These are phyloP conservation scores for Ceratocystiopsis minuta DNA, from an alignment of 2,329 filamentous ascomycete species.

Conservation along the genomic window DNA sequence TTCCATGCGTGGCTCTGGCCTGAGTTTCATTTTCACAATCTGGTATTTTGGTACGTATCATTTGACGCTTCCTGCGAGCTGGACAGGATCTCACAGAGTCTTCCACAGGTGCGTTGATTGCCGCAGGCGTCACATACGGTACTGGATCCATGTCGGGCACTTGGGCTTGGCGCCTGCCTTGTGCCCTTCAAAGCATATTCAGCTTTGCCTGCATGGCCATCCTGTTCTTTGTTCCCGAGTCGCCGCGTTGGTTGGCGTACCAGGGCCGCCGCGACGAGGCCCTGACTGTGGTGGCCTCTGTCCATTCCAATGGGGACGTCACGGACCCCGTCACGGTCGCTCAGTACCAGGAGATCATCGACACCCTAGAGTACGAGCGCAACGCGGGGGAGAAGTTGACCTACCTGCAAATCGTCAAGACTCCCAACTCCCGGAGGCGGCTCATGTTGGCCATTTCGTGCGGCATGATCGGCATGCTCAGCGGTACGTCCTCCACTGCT, in stretches of 20 bases:
- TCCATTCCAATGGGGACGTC: slow-evolving; percentile 15
- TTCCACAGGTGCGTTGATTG: neutral
- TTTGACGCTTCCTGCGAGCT: no score
- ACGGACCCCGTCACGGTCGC: neutral
- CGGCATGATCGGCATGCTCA: slow-evolving; percentile 1
- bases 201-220: slow-evolving; percentile 13
- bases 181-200: slow-evolving; percentile 9
- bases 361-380: slow-evolving; percentile 3
- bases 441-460: slow-evolving; percentile 1
- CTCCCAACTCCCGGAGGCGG: neutral
- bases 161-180: slow-evolving; percentile 10
- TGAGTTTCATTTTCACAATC: no score
- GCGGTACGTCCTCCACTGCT: no score
- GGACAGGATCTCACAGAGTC: no score
- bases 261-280: slow-evolving; percentile 12
- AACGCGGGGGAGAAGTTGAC: neutral
- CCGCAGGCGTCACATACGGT: slow-evolving; percentile 2
- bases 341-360: slow-evolving; percentile 6
- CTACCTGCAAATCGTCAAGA: neutral
- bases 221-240: slow-evolving; percentile 7
- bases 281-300: slow-evolving; percentile 18
- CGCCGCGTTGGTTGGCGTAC: slow-evolving; percentile 7
- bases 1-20: no score
- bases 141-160: slow-evolving; percentile 2
- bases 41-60: no score